Evolutionary conservation across 2,329 filamentous ascomycete genomes (phyloP), one percentile per base, ranked within the genome.

Genomic region (Pleomassaria siparia): DNA sequence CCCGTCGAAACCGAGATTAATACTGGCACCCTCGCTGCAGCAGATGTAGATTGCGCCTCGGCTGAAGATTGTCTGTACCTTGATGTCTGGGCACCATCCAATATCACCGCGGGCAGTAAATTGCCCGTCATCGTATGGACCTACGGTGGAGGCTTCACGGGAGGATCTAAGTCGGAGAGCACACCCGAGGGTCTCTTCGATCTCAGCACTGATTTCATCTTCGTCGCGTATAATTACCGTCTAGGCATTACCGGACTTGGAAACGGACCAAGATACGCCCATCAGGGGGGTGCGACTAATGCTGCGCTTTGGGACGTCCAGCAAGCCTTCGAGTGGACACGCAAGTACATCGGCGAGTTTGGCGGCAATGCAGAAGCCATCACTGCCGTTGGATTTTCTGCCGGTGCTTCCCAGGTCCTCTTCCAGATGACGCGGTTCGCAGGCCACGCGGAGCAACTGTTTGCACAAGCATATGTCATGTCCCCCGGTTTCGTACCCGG

Each of bases 381-480:
- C 15, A 40, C 37, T 20, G 37, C 37, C 18, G 24, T 40, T 28
- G 37, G 37, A 3, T 40, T 40, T 15, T 40, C 37, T 6, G 37
- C 37, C 9, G 37, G 37, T 13, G 37, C 37, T 12, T 28, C 22
- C 8, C 37, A 40, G 37, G 25, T 29, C 16, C 13, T 40, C 5
- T 40, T 40, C 24, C 37, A 40, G 25, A 40, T 40, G 37, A 26
- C 37, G 8, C 22, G 37, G n/a, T 40, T 40, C 18, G 37, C 37
- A n/a, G 37, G 37, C 3, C 37, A 40, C 13, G 37, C 37, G 2
- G 37, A 40, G 37, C 37, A 40, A 15, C n/a, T 40, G 22, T 40
- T 40, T 24, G 29, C 26, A 10, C 25, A 29, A 16, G 37, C 37
- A 13, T 40, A 40, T 29, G 25, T 40, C 25, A 40, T 40, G 25